phyloP scores from a whole-genome alignment of 306 rosid genomes.

The Pterocarpus macrocarpus region DNA sequence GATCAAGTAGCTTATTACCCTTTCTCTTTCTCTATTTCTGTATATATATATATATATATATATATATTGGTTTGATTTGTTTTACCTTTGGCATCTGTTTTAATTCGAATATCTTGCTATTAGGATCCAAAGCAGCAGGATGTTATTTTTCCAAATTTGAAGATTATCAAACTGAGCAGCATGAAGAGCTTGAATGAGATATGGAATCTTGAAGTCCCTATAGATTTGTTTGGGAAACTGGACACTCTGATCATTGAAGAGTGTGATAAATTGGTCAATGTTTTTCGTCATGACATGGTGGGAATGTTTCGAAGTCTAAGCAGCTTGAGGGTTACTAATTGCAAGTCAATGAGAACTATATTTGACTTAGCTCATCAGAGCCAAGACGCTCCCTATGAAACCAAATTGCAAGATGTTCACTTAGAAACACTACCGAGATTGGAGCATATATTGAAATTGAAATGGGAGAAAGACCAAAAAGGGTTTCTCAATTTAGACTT shows the following conservation, averaged over 20 bases:
- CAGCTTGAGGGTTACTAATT: not conserved
- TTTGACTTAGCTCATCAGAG: not conserved
- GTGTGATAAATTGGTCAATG: not conserved
- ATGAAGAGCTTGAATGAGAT: not conserved
- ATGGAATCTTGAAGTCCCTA: not conserved
- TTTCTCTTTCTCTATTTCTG: too few relatives aligned
- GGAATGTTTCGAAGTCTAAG: constrained; percentile 1
- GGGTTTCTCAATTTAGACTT: not conserved
- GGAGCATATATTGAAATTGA: constrained; percentile 49
- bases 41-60: too few relatives aligned
- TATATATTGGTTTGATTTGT: not conserved
- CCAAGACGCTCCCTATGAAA: not conserved
- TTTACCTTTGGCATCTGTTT: not conserved
- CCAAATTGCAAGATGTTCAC: not conserved
- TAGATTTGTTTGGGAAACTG: not conserved
- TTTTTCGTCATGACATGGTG: constrained; percentile 21
- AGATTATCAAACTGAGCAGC: not conserved
- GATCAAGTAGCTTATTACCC: too few relatives aligned
- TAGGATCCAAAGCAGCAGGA: not conserved
- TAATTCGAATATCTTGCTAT: not conserved
- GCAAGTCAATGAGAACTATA: constrained; percentile 25
- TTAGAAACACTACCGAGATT: not conserved
- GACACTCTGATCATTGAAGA: not conserved
- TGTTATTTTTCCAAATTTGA: constrained; percentile 18
- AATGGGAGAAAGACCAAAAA: constrained; percentile 10